These are phyloP conservation scores for Solanum verrucosum DNA, from an alignment of 257 asterid genomes.

Conservation along the genomic window DNA sequence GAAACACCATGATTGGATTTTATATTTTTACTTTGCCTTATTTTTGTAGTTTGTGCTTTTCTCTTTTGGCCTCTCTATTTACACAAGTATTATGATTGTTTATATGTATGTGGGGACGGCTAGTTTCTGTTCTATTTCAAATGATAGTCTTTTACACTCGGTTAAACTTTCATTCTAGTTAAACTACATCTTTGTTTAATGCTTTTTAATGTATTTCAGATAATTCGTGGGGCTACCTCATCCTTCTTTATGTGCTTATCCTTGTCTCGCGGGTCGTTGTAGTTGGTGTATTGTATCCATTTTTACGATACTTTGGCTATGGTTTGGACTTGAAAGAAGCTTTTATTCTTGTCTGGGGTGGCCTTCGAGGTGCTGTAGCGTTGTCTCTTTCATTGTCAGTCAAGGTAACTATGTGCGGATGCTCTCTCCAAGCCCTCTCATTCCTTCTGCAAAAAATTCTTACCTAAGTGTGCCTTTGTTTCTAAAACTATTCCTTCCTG, in stretches of 20 bases:
- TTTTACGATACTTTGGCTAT: slow-evolving; percentile 76
- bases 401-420: slow-evolving; percentile 36
- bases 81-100: background rate
- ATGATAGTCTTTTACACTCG: background rate
- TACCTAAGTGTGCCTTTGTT: background rate
- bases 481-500: slow-evolving; percentile 12
- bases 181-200: background rate
- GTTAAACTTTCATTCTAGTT: background rate
- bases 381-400: slow-evolving; percentile 74
- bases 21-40: background rate
- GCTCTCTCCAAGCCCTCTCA: background rate
- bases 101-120: background rate
- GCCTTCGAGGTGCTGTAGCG: slow-evolving; percentile 95
- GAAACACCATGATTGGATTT: background rate
- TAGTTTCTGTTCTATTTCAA: background rate
- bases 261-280: slow-evolving; percentile 64
- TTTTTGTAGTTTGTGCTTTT: background rate
- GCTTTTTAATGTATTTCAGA: slow-evolving; percentile 35
- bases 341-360: slow-evolving; percentile 83
- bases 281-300: slow-evolving; percentile 70
- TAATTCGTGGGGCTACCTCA: slow-evolving; percentile 82
- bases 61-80: background rate
- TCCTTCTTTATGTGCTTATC: slow-evolving; percentile 72
- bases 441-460: background rate
- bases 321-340: slow-evolving; percentile 96